phyloP scores from a whole-genome alignment of 148 eudicot species.

The Rhododendron ovatum region DNA sequence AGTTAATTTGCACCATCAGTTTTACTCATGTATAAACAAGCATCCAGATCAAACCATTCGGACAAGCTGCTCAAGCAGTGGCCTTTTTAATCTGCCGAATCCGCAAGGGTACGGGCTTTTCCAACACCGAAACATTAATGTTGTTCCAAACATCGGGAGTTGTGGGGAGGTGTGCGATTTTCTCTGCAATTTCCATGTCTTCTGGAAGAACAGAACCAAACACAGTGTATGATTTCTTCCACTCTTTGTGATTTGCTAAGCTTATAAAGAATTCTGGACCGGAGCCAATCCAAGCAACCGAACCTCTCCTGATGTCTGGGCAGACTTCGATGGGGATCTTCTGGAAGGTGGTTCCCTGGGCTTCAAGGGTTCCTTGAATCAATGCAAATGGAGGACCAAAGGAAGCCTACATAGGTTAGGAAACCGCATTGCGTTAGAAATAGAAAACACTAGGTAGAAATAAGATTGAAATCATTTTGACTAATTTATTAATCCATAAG shows the following conservation, averaged over 20 bases:
- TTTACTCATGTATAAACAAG: background rate
- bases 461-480: background rate
- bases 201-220: conserved; percentile 82
- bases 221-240: conserved; percentile 67
- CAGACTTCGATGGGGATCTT: conserved; percentile 54
- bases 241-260: conserved; percentile 81
- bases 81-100: conserved; percentile 29
- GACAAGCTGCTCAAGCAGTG: conserved; percentile 4
- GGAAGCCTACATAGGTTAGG: conserved; percentile 44
- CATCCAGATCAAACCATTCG: background rate
- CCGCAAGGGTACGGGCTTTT: conserved; percentile 48
- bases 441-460: background rate
- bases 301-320: conserved; percentile 64
- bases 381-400: conserved; percentile 88
- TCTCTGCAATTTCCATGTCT: conserved; percentile 78
- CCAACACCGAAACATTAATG: conserved; percentile 65
- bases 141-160: conserved; percentile 69
- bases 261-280: conserved; percentile 96
- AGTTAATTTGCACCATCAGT: background rate
- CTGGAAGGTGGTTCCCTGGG: conserved; percentile 45
- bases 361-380: conserved; percentile 84
- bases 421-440: background rate
- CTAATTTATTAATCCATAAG: background rate
- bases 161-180: conserved; percentile 62
- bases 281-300: conserved; percentile 92